Conservation (phyloP, 2,329 filamentous ascomycete species). For the Pseudocercospora crystallina region DNA sequence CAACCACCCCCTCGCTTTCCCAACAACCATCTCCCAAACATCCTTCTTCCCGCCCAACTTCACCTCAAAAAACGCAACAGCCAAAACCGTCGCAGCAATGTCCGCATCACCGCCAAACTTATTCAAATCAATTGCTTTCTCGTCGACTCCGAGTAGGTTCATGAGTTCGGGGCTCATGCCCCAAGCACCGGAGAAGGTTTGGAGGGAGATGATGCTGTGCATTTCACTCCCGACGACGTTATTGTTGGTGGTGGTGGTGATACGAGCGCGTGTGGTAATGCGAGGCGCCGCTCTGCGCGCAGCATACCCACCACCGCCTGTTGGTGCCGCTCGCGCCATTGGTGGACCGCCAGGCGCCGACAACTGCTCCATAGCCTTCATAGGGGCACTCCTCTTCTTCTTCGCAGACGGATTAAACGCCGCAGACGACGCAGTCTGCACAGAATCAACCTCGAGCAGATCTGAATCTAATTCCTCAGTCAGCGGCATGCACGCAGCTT, state of each 20-base stretch:
- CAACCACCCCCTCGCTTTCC: constrained; percentile 52
- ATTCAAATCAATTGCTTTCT: not conserved
- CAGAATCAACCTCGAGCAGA: no score
- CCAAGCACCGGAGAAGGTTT: constrained; percentile 60
- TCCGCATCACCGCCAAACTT: constrained; percentile 18
- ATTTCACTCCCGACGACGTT: constrained; percentile 28
- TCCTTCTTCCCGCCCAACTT: constrained; percentile 50
- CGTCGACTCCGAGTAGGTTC: constrained; percentile 20
- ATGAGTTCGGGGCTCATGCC: constrained; percentile 33
- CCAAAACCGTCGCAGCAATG: constrained; percentile 41
- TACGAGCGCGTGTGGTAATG: no score
- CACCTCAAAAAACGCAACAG: constrained; percentile 51
- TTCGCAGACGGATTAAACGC: no score
- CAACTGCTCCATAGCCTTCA: no score
- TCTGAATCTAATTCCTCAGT: no score
- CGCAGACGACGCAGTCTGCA: no score
- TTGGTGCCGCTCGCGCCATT: not conserved
- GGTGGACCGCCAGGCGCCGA: not conserved
- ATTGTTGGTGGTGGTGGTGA: no score
- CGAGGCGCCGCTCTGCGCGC: no score
- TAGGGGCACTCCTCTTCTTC: not conserved
- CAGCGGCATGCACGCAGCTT: not conserved
- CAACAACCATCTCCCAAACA: constrained; percentile 64
- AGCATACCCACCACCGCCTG: no score
- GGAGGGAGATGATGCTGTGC: constrained; percentile 52